A percentile compares a stretch with the other conserved stretches of the same genome.
Evolutionary conservation across 768 basidiomycete genomes (phyloP).

Genomic region (Boletus eberwhitei): DNA sequence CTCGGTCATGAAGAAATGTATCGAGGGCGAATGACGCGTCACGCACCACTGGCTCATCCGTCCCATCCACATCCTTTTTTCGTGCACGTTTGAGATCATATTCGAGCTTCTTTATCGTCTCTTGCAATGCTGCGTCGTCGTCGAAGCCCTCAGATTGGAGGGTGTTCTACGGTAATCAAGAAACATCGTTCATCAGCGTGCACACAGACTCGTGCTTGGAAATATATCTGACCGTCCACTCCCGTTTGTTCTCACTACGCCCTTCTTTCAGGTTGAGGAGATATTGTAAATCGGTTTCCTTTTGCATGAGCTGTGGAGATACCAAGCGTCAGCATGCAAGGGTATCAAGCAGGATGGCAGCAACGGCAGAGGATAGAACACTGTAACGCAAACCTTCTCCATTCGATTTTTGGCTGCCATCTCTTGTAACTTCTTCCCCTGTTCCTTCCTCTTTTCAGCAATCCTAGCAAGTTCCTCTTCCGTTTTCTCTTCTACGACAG

Average conservation of each 20-base stretch:
- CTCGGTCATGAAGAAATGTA: neutral
- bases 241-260: slow-evolving; percentile 58
- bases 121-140: slow-evolving; percentile 74
- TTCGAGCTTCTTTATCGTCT: slow-evolving; percentile 85
- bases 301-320: slow-evolving; percentile 55
- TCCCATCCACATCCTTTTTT: slow-evolving; percentile 76
- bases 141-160: slow-evolving; percentile 70
- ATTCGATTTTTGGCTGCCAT: slow-evolving; percentile 78
- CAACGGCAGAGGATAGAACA: neutral
- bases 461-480: slow-evolving; percentile 83
- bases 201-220: neutral
- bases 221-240: slow-evolving; percentile 63
- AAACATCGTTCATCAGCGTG: neutral
- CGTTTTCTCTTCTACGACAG: slow-evolving; percentile 75
- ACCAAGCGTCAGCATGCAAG: neutral
- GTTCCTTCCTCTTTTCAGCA: slow-evolving; percentile 79
- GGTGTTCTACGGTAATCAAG: slow-evolving; percentile 40
- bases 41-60: slow-evolving; percentile 57
- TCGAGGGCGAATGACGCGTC: neutral
- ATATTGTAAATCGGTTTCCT: slow-evolving; percentile 71
- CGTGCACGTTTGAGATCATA: slow-evolving; percentile 67
- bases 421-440: slow-evolving; percentile 86
- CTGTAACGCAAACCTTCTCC: slow-evolving; percentile 63
- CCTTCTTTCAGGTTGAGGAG: slow-evolving; percentile 63
- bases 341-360: neutral